A percentile compares a stretch with the other conserved stretches of the same genome.
Evolutionary conservation across 2,329 filamentous ascomycete genomes (phyloP).

Genomic region (Phialophora macrospora): DNA sequence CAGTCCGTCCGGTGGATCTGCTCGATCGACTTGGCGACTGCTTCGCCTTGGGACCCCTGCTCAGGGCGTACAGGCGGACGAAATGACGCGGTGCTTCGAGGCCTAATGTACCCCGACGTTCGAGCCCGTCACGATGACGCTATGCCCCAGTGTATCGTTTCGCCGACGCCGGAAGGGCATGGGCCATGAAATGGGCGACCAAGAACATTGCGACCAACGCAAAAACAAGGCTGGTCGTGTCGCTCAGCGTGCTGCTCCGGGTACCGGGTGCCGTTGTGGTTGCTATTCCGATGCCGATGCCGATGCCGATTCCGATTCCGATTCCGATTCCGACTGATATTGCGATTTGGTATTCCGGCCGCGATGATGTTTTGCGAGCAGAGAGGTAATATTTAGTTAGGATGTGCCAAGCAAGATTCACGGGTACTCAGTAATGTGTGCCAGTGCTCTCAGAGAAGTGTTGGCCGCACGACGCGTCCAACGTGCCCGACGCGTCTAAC

Average conservation of each 20-base stretch:
- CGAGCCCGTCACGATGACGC: conserved; percentile 52
- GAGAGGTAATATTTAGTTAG: too few relatives aligned
- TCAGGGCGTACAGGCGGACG: conserved; percentile 46
- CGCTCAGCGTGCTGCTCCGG: too few relatives aligned
- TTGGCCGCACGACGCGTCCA: too few relatives aligned
- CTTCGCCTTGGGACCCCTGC: conserved; percentile 46
- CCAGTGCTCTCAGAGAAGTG: too few relatives aligned
- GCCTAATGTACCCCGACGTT: conserved; percentile 50
- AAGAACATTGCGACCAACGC: not conserved
- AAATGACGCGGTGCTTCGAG: conserved; percentile 52
- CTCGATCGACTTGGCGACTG: conserved; percentile 48
- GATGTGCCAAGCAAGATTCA: too few relatives aligned
- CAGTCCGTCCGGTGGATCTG: conserved; percentile 22
- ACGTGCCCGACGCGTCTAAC: too few relatives aligned
- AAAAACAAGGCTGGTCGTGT: not conserved
- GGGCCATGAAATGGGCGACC: conserved; percentile 25
- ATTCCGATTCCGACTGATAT: not conserved
- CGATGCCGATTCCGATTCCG: too few relatives aligned
- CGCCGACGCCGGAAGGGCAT: conserved; percentile 18
- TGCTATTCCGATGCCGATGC: too few relatives aligned
- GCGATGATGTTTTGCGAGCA: too few relatives aligned
- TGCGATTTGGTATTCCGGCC: too few relatives aligned
- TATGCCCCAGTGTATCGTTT: conserved; percentile 30
- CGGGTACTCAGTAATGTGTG: too few relatives aligned
- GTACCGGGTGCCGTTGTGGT: not conserved